Evolutionary conservation across 805 yeast genomes (phyloP), one percentile per base, ranked within the genome.

Genomic region (Kodamaea fukazawae): DNA sequence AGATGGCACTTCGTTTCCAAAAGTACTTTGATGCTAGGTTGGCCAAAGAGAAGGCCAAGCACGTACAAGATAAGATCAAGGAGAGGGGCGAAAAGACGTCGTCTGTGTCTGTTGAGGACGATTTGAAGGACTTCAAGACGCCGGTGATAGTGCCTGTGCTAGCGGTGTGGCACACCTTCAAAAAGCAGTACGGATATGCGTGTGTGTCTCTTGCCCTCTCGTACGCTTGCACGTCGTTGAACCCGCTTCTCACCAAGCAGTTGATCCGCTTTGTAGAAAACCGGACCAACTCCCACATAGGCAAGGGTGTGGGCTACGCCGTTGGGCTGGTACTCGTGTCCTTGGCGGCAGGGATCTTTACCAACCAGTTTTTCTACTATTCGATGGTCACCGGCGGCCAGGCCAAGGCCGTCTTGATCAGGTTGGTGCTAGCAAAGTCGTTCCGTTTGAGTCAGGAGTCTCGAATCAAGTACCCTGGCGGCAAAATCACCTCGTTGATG

Each of bases 241-340:
- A 53, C 17, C 74, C 74, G 12, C 54, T 69, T 31, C 58, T 68
- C 16, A 47, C 66, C 9, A 63, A 60, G 47, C 59, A 61, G 40
- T 57, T 69, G 46, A 69, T 69, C 40, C 41, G 44, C 20, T 69
- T 48, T 45, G 75, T 69, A 14, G 62, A 60, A 38, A 42, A 54
- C 9, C 71, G 72, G 7, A 7, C 15, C 4, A 53, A 51, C 37
- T 49, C 61, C n/a, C 59, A 54, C 16, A 41, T 55, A 7, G 71
- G 72, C 8, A 47, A 47, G 23, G 73, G 73, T 18, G 53, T 68
- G 16, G 74, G 74, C 9, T 67, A 65, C 45, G 62, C 73, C 3
- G 44, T 68, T 34, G 72, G 73, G 1, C 45, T 65, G 5, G 51
- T 65, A 2, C 12, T 55, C 12, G 29, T 67, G 34, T 55, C 65